Base-by-base conservation (phyloP, 2,329 filamentous ascomycete genomes). In the Colletotrichum endophyticum region DNA sequence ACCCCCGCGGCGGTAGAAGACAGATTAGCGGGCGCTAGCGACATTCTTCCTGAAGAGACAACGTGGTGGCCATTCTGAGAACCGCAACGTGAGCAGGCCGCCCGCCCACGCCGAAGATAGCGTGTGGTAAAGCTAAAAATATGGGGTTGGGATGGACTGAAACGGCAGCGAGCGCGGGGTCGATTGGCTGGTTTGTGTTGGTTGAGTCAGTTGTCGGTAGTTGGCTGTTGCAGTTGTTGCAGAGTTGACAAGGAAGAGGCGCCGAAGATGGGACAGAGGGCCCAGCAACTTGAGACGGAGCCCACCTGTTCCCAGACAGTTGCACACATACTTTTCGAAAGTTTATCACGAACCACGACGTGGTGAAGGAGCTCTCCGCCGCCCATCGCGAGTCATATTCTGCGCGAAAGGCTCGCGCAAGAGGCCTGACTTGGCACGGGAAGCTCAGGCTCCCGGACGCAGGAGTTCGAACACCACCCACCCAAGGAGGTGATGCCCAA, bases 211-310 rank as follows among this genome's bases (percentile, higher is more conserved):
- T 12, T 28, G 12, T 27, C 39, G 39, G 39, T 49, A n/a, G 39
- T 49, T 49, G 62, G 30, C n/a, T 25, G 63, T 22, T 30, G 69
- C 25, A 16, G 9, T 44, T 69, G 70, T 67, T 70, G 70, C 63
- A 74, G 64, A 53, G 57, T 63, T 27, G 70, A 64, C 73, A 70
- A 49, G 73, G 70, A 27, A 73, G n/a, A 73, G 64, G 5, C 36
- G 59, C 19, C 15, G 8, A 66, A 64, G 57, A 73, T 73, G 70
- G 73, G 64, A 73, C 70, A 76, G 44, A 73, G 27, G 53, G 64
- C 49, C 66, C 59, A 73, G 70, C 64, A 59, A 70, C 74, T 70
- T 70, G 74, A 74, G 74, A 74, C 70, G 66, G 30, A 49, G 39
- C 16, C 59, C 66, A 36, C 32, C 30, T 25, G 44, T 64, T 64